Base-by-base conservation (phyloP, 441 rosid genomes). In the Pelargonium hybrid region DNA sequence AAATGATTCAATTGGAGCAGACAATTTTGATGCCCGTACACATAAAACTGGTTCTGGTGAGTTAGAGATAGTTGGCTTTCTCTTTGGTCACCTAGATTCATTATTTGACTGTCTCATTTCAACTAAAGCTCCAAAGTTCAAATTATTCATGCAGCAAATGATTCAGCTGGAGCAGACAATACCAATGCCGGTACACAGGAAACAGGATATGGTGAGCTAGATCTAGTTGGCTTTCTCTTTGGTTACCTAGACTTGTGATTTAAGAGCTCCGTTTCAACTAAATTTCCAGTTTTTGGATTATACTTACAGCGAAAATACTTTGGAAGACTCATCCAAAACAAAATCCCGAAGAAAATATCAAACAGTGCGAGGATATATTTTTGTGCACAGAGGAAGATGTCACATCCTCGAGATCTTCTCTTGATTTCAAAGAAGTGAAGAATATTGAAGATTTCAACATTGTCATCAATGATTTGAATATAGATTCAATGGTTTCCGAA, bases 401-500 rank as follows among this genome's bases (percentile, higher is more conserved):
- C 50, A 8, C 14, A 43, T 43, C 50, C 9, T 43, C 50, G 3
- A 43, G 50, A 43, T 13, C 10, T 43, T 13, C 50, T 43, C 50
- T 2, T 43, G 50, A 43, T 8, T 43, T 43, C 6, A 1, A 43
- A 43, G 50, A 43, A 43, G 0, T 43, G 50, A 9, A 43, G 10
- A 43, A 13, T 1, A 43, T 43, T 43, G 50, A 43, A 3, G 14
- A 56, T 39, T 69, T 69, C 26, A 41, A 54, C 26, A 54, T 69
- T 52, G 39, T 54, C 7, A 64, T 65, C 21, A 63, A 71, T 11
- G 68, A 56, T 21, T 50, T 71, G 7, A 10, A 7, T 37, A 71
- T 71, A 43, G 68, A 71, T 65, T 62, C 68, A 2, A 26, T 62
- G 39, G 18, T 71, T 54, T 71, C 68, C 11, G 31, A 63, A 37